Conservation (phyloP, 1,284 basidiomycete genomes). For the Cutaneotrichosporon dermatis region DNA sequence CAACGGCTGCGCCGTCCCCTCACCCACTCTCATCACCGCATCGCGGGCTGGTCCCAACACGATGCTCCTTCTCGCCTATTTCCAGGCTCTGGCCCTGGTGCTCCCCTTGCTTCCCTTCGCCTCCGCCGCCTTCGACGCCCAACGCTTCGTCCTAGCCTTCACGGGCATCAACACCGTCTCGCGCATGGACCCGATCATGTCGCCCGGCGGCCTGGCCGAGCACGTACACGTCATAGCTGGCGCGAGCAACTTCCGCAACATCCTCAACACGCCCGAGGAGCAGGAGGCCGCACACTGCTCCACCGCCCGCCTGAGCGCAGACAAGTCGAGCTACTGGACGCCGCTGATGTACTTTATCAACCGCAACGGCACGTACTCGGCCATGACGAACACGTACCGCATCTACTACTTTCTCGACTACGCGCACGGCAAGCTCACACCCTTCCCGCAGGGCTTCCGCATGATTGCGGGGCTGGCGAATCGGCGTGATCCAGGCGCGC, state of each 20-base stretch:
- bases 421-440: constrained; percentile 24
- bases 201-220: constrained; percentile 32
- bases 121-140: too few species aligned
- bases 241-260: constrained; percentile 31
- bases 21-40: too few species aligned
- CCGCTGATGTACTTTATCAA: constrained; percentile 12
- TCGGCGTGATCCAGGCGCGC: constrained; percentile 17
- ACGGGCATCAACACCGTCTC: constrained; percentile 3
- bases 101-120: too few species aligned
- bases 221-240: constrained; percentile 49
- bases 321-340: constrained; percentile 43
- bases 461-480: constrained; percentile 39
- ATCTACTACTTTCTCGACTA: constrained; percentile 5
- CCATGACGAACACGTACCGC: neutral
- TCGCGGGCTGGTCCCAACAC: too few species aligned
- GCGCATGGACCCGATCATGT: constrained; percentile 47
- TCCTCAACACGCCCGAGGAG: constrained; percentile 20
- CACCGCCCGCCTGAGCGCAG: constrained; percentile 28
- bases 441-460: constrained; percentile 42
- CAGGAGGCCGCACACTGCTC: constrained; percentile 30
- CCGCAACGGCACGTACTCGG: constrained; percentile 11
- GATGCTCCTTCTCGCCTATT: too few species aligned
- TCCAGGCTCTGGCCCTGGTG: too few species aligned
- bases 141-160: too few species aligned
- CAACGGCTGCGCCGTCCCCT: too few species aligned